Conservation (phyloP, 805 yeast genomes). For the Candida railenensis region DNA sequence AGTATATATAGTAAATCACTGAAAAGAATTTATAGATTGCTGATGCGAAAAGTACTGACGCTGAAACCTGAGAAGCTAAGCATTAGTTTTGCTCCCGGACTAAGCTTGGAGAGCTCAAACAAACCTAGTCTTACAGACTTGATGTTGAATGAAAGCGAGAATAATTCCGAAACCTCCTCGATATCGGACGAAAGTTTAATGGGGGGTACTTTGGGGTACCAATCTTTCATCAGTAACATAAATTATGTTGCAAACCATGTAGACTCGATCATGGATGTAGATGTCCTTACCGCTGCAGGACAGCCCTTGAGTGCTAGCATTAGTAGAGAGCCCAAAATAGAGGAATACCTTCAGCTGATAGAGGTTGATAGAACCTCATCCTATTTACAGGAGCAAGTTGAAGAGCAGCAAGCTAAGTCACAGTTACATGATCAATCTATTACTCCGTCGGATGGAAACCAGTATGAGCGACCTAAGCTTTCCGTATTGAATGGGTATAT, state of each 20-base stretch:
- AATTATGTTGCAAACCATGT: conserved; percentile 21
- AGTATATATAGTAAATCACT: background rate
- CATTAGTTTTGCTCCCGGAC: background rate
- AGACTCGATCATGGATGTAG: conserved; percentile 3
- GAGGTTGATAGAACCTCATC: conserved; percentile 10
- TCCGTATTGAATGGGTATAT: conserved; percentile 18
- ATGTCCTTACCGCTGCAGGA: conserved; percentile 5
- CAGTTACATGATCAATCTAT: background rate
- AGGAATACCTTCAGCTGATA: conserved; percentile 3
- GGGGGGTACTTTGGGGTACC: conserved; percentile 1
- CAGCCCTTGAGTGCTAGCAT: background rate
- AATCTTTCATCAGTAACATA: conserved; percentile 25
- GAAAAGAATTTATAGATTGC: too few species aligned
- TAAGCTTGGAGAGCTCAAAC: background rate
- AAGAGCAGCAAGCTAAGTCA: conserved; percentile 15
- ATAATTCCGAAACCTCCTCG: background rate
- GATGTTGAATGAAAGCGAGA: background rate
- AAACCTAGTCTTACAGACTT: conserved; percentile 8
- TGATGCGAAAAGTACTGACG: background rate
- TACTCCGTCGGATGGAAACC: background rate
- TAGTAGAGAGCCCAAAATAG: background rate
- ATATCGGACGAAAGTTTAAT: background rate
- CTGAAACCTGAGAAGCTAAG: background rate
- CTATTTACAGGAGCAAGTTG: conserved; percentile 14
- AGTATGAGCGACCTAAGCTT: background rate